phyloP scores from a whole-genome alignment of 169 alveolate species.

The Plasmodium gaboni region DNA sequence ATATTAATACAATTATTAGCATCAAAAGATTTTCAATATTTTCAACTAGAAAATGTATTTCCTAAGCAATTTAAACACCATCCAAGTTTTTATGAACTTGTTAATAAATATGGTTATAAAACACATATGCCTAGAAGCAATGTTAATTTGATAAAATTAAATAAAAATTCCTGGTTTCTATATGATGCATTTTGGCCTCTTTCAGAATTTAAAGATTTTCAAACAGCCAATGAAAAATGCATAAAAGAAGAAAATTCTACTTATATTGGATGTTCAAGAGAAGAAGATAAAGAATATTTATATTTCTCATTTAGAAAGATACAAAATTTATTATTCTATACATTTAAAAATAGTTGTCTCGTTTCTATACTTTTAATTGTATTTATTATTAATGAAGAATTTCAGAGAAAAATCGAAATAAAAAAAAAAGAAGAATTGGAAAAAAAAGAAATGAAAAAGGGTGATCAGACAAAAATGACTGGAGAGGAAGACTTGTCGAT shows the following conservation, averaged over 20 bases:
- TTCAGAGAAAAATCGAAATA: slow-evolving; percentile 4
- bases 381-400: slow-evolving; percentile 32
- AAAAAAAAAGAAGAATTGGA: not conserved
- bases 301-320: slow-evolving; percentile 24
- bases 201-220: slow-evolving; percentile 47
- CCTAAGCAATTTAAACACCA: slow-evolving; percentile 64
- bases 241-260: slow-evolving; percentile 63
- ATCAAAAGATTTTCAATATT: slow-evolving; percentile 60
- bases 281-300: slow-evolving; percentile 49
- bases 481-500: not conserved
- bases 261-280: slow-evolving; percentile 56
- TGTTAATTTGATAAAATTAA: slow-evolving; percentile 41
- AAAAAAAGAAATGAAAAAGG: not conserved
- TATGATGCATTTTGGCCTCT: slow-evolving; percentile 74
- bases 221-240: slow-evolving; percentile 54
- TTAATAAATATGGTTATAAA: slow-evolving; percentile 43
- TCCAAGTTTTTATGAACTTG: slow-evolving; percentile 43
- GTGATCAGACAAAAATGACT: not conserved
- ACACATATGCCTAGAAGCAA: slow-evolving; percentile 53
- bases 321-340: slow-evolving; percentile 31
- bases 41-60: slow-evolving; percentile 40
- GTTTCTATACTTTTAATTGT: slow-evolving; percentile 29
- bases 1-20: slow-evolving; percentile 55
- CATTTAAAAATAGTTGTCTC: slow-evolving; percentile 51
- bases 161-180: slow-evolving; percentile 41